These are phyloP conservation scores for Cardiospermum halicacabum DNA, from an alignment of 345 rosid species.

Conservation along the genomic window DNA sequence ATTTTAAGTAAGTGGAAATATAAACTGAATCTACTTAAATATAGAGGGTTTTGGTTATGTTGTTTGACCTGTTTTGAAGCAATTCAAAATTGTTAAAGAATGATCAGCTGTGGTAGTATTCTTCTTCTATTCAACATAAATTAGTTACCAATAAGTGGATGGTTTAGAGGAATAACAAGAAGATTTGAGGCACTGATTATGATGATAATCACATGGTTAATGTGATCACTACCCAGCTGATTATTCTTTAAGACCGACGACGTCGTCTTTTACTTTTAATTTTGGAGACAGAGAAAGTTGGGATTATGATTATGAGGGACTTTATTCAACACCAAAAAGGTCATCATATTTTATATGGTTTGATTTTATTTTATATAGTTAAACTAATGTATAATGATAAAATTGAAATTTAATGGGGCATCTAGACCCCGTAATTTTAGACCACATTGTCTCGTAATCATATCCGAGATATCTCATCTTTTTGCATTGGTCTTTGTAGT, in stretches of 20 bases:
- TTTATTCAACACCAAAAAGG: constrained; percentile 12
- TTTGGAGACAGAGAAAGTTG: neutral
- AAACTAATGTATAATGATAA: neutral
- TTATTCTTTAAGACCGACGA: neutral
- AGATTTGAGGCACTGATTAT: neutral
- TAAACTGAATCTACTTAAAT: too few species aligned
- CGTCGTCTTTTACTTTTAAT: neutral
- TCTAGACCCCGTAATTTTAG: constrained; percentile 21
- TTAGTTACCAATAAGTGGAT: neutral
- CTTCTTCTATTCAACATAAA: too few species aligned
- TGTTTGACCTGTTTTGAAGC: too few species aligned
- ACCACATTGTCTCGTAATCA: constrained; percentile 23
- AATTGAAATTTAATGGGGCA: neutral
- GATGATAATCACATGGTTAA: neutral
- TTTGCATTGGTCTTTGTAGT: constrained; percentile 3
- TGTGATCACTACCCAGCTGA: neutral
- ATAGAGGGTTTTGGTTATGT: too few species aligned
- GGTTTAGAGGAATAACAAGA: neutral
- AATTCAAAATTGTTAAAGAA: too few species aligned
- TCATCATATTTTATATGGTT: neutral
- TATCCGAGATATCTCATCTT: neutral
- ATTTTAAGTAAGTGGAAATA: too few species aligned
- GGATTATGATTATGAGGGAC: constrained; percentile 7
- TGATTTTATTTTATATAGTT: constrained; percentile 13
- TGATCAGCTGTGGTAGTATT: too few species aligned